Percentiles rank a stretch among this genome's conserved stretches.
These are phyloP conservation scores for Aureobasidium sp. DNA, from an alignment of 2,329 filamentous ascomycete genomes.

Conservation along the genomic window DNA sequence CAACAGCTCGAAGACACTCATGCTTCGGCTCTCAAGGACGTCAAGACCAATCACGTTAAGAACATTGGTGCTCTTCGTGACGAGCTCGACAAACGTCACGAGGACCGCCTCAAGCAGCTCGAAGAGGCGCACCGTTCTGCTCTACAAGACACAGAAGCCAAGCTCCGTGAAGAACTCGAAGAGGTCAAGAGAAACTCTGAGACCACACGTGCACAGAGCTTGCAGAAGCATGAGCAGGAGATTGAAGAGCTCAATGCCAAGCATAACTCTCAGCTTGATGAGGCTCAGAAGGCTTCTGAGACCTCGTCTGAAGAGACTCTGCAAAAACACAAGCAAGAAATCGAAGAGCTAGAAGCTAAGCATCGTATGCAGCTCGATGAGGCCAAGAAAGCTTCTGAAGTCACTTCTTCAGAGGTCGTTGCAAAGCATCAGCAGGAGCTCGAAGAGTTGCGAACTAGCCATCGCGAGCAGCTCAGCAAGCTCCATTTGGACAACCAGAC, in stretches of 20 bases:
- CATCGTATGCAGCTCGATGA: not conserved
- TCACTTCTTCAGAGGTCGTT: not conserved
- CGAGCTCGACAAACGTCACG: not conserved
- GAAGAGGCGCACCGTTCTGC: not conserved
- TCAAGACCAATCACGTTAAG: not conserved
- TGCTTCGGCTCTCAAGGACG: not conserved
- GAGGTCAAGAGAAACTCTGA: not conserved
- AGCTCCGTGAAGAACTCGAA: not conserved
- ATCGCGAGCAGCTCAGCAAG: conserved; percentile 1
- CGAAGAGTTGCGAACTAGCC: not conserved
- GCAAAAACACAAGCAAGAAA: conserved; percentile 1
- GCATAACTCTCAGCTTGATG: conserved; percentile 2
- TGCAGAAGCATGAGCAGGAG: not conserved
- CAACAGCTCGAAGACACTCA: not conserved
- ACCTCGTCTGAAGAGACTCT: not conserved
- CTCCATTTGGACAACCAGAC: not conserved
- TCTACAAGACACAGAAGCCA: not conserved
- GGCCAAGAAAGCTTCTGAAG: not conserved
- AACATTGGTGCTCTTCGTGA: not conserved
- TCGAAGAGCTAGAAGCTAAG: not conserved
- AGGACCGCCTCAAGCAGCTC: not conserved
- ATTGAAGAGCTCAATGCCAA: not conserved
- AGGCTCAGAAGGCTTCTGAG: not conserved
- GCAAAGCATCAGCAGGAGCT: not conserved
- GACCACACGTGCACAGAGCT: not conserved